Evolutionary conservation across 129 eudicot species (phyloP).

Genomic region (Flaveria robusta): DNA sequence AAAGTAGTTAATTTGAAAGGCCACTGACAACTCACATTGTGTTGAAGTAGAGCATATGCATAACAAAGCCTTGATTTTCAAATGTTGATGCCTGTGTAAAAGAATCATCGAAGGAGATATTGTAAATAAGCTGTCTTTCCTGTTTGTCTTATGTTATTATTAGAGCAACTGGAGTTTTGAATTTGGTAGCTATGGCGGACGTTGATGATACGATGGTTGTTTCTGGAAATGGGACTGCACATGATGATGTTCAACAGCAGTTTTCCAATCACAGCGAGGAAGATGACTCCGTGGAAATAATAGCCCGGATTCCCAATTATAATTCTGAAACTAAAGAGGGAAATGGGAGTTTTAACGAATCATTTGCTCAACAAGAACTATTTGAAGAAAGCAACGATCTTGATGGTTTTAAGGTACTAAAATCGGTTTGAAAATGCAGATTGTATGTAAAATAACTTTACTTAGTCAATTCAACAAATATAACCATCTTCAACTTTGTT

Average conservation of each 20-base stretch:
- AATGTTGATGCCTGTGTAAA: neutral
- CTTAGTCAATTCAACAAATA: conserved; percentile 1
- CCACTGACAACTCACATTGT: conserved; percentile 22
- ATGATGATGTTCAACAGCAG: conserved; percentile 47
- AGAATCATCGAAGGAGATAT: neutral
- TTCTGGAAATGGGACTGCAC: conserved; percentile 48
- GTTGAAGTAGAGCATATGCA: neutral
- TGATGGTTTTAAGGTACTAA: conserved; percentile 53
- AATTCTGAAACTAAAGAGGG: conserved; percentile 37
- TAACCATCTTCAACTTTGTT: neutral
- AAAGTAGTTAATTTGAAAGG: neutral
- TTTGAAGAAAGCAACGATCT: conserved; percentile 41
- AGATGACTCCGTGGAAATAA: conserved; percentile 34
- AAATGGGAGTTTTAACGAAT: conserved; percentile 34
- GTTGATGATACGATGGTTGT: conserved; percentile 39
- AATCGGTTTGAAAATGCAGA: conserved; percentile 2
- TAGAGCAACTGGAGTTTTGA: conserved; percentile 1
- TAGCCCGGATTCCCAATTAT: conserved; percentile 44
- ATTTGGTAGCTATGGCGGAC: conserved; percentile 56
- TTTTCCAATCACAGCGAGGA: conserved; percentile 40
- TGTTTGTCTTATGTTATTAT: neutral
- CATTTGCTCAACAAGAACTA: conserved; percentile 34
- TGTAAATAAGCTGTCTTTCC: neutral
- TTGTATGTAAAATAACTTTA: neutral
- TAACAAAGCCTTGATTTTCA: neutral